Percentiles rank a stretch among this genome's conserved stretches.
phyloP scores from a whole-genome alignment of 192 early-diverging fungal genomes.

The Globomyces pollinis-pini region DNA sequence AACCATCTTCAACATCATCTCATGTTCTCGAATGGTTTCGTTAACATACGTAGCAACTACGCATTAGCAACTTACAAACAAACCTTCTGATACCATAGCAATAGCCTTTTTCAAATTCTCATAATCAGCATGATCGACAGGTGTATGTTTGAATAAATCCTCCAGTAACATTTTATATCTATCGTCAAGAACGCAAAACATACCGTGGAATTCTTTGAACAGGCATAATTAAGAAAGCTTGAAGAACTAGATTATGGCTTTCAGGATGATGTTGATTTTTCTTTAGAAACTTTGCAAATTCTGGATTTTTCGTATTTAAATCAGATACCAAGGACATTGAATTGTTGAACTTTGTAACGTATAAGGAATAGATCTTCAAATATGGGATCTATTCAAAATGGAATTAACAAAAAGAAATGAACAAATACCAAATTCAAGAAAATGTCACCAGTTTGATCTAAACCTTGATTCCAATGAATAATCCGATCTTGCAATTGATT shows the following conservation, averaged over 20 bases:
- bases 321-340: slow-evolving; percentile 17
- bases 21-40: slow-evolving; percentile 72
- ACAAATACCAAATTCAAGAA: slow-evolving; percentile 24
- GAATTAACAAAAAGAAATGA: no score
- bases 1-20: slow-evolving; percentile 62
- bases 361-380: slow-evolving; percentile 23
- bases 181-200: no score
- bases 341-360: slow-evolving; percentile 27
- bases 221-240: slow-evolving; percentile 77
- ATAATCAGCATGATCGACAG: slow-evolving; percentile 66
- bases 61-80: neutral
- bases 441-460: slow-evolving; percentile 18
- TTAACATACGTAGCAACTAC: slow-evolving; percentile 67
- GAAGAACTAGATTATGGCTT: slow-evolving; percentile 57
- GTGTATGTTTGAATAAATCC: slow-evolving; percentile 41
- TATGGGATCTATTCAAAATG: slow-evolving; percentile 14
- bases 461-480: neutral
- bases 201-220: slow-evolving; percentile 88
- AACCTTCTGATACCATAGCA: slow-evolving; percentile 43
- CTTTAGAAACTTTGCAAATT: slow-evolving; percentile 20
- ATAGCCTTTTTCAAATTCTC: slow-evolving; percentile 57
- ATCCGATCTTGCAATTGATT: slow-evolving; percentile 21
- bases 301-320: neutral
- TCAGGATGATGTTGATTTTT: slow-evolving; percentile 38
- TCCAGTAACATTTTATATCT: slow-evolving; percentile 74